Conservation (phyloP, 2,329 filamentous ascomycete species). For the Nigrograna mackinnonii region DNA sequence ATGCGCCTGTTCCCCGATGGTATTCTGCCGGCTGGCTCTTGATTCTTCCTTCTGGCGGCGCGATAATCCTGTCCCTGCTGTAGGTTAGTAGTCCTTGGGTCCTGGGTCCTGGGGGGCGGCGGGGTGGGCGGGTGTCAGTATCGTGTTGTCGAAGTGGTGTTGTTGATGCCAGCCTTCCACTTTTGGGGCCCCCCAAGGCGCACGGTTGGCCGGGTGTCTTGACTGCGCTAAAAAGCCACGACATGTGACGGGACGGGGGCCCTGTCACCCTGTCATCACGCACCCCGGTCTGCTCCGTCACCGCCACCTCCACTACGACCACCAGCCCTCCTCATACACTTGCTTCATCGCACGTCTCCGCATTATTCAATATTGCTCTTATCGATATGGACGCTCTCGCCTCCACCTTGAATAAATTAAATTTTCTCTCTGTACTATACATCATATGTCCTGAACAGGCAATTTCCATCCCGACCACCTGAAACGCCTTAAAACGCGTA, state of each 20-base stretch:
- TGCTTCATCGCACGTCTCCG: no score
- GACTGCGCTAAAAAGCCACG: conserved; percentile 5
- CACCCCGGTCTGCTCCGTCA: no score
- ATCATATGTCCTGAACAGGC: no score
- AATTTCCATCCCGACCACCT: no score
- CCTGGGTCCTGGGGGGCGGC: conserved; percentile 6
- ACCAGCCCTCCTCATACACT: no score
- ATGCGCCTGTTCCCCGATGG: conserved; percentile 24
- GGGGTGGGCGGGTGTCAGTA: not conserved
- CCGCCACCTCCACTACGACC: no score
- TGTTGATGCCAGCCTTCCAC: conserved; percentile 24
- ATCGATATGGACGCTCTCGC: no score
- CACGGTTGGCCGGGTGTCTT: conserved; percentile 11
- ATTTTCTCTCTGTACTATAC: no score
- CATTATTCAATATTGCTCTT: no score
- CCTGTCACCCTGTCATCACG: no score
- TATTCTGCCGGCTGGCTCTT: conserved; percentile 18
- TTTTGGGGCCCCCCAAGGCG: conserved; percentile 10
- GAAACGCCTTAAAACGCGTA: conserved; percentile 6
- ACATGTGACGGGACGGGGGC: conserved; percentile 13
- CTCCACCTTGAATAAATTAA: no score
- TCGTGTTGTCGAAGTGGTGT: not conserved
- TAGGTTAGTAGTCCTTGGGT: conserved; percentile 36
- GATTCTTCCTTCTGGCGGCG: conserved; percentile 9
- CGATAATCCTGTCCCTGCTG: conserved; percentile 26